phyloP scores from a whole-genome alignment of 2,329 filamentous ascomycete species.

The Boeremia exigua region DNA sequence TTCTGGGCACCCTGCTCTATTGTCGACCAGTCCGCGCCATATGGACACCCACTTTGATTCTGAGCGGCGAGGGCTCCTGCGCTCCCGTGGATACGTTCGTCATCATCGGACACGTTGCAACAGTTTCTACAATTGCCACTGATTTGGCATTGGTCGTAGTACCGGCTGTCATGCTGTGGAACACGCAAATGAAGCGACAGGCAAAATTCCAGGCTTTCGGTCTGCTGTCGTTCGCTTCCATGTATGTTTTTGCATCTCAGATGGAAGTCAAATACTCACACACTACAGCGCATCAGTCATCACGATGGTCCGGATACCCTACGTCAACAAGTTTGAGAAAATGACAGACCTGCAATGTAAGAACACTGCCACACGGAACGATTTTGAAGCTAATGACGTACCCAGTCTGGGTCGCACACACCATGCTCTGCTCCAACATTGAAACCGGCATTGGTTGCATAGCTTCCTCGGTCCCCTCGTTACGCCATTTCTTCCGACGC shows the following conservation, averaged over 20 bases:
- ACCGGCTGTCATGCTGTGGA: constrained; percentile 31
- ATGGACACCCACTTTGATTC: constrained; percentile 20
- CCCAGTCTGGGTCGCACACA: constrained; percentile 31
- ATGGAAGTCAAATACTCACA: neutral
- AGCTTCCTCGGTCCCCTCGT: constrained; percentile 25
- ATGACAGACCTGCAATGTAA: constrained; percentile 25
- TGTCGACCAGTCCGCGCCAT: constrained; percentile 25
- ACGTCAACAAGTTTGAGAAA: constrained; percentile 29
- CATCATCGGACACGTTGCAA: constrained; percentile 29
- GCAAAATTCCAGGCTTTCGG: constrained; percentile 30
- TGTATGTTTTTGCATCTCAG: constrained; percentile 13
- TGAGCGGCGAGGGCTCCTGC: constrained; percentile 22
- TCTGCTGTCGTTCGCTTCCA: constrained; percentile 27
- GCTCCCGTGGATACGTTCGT: constrained; percentile 27
- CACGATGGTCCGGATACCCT: constrained; percentile 26
- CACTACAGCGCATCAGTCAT: constrained; percentile 12
- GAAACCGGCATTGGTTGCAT: constrained; percentile 34
- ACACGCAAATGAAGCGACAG: constrained; percentile 32
- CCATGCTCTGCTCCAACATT: constrained; percentile 32
- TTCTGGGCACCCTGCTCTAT: constrained; percentile 27
- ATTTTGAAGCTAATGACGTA: neutral
- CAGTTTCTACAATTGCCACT: constrained; percentile 28
- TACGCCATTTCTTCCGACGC: constrained; percentile 25
- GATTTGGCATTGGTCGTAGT: constrained; percentile 29
- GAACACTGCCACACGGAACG: neutral